A percentile compares a stretch with the other conserved stretches of the same genome.
Evolutionary conservation across 768 basidiomycete genomes (phyloP).

Genomic region (Boletus edulis): DNA sequence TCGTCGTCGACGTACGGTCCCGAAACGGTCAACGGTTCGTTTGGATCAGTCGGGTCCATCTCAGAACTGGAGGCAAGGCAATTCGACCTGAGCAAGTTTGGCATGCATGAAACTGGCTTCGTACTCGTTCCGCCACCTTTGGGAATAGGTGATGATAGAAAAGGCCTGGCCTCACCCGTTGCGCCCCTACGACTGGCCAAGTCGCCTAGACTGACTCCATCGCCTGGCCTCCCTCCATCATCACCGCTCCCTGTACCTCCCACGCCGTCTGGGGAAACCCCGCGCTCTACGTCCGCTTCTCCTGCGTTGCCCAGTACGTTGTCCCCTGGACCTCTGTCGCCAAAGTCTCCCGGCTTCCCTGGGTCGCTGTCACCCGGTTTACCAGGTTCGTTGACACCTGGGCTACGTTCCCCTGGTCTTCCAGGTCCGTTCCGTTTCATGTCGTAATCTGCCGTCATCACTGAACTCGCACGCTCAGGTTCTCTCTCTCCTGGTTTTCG

Average conservation of each 20-base stretch:
- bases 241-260: conserved; percentile 15
- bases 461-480: conserved; percentile 7
- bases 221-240: conserved; percentile 12
- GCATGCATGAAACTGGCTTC: conserved; percentile 7
- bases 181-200: conserved; percentile 29
- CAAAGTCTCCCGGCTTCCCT: conserved; percentile 8
- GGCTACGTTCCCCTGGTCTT: conserved; percentile 21
- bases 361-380: conserved; percentile 17
- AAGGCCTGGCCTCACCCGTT: conserved; percentile 8
- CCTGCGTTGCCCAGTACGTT: conserved; percentile 11
- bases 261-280: not conserved
- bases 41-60: conserved; percentile 19
- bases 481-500: conserved; percentile 23
- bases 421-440: conserved; percentile 20
- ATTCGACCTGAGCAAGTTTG: conserved; percentile 16
- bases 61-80: conserved; percentile 21
- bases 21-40: conserved; percentile 8
- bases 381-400: conserved; percentile 18
- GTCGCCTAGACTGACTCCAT: conserved; percentile 21
- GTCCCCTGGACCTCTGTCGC: conserved; percentile 6
- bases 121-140: conserved; percentile 26
- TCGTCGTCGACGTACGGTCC: conserved; percentile 17
- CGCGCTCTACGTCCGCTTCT: conserved; percentile 9
- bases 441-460: conserved; percentile 6
- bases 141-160: conserved; percentile 12